phyloP scores from a whole-genome alignment of 2,329 filamentous ascomycete species.

The Tolypocladium inflatum region DNA sequence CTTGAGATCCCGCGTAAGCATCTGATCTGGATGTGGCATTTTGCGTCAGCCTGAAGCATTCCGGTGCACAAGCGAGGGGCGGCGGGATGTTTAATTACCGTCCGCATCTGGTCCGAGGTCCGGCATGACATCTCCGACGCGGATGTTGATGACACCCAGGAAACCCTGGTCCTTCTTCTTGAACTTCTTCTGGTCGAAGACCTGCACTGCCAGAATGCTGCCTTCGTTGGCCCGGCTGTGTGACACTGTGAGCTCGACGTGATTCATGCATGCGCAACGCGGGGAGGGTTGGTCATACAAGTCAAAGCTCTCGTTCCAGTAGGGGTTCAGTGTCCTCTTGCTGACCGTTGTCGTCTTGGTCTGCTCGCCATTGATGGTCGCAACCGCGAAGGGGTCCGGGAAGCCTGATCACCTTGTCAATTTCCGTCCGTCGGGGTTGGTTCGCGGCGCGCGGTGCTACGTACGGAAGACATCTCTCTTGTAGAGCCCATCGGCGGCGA shows the following conservation, averaged over 20 bases:
- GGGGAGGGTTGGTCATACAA: slow-evolving; percentile 53
- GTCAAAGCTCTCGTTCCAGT: slow-evolving; percentile 99
- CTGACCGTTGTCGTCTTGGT: slow-evolving; percentile 96
- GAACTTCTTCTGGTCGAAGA: slow-evolving; percentile 99
- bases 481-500: slow-evolving; percentile 95
- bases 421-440: not conserved
- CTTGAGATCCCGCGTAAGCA: slow-evolving; percentile 94
- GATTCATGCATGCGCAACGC: not conserved
- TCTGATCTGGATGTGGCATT: slow-evolving; percentile 64
- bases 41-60: slow-evolving; percentile 15
- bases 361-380: slow-evolving; percentile 94
- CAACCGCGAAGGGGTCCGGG: slow-evolving; percentile 94
- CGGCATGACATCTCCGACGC: slow-evolving; percentile 79
- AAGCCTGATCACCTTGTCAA: slow-evolving; percentile 56
- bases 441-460: slow-evolving; percentile 26
- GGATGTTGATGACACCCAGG: slow-evolving; percentile 92
- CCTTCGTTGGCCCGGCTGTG: slow-evolving; percentile 88
- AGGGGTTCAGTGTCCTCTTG: slow-evolving; percentile 97
- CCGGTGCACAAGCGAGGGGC: slow-evolving; percentile 8
- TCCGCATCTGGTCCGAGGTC: slow-evolving; percentile 84
- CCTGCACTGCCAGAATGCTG: slow-evolving; percentile 93
- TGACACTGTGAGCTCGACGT: slow-evolving; percentile 3
- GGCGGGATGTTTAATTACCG: slow-evolving; percentile 44
- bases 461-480: slow-evolving; percentile 98
- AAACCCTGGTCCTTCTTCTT: slow-evolving; percentile 99